Evolutionary conservation across 1,284 basidiomycete genomes (phyloP).

Genomic region (Paramarasmius palmivorus): DNA sequence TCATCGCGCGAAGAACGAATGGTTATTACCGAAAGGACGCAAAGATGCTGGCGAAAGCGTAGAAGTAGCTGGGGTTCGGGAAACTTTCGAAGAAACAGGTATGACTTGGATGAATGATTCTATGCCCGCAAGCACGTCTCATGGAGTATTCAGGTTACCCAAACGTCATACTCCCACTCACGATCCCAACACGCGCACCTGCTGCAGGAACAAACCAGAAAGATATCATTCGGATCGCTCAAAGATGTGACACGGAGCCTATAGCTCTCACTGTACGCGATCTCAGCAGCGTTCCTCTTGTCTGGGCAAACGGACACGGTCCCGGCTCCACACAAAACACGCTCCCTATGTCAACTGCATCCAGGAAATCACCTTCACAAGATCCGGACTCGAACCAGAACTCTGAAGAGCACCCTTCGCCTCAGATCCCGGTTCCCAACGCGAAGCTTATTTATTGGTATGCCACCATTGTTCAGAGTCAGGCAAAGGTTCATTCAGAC

Average conservation of each 20-base stretch:
- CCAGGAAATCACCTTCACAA: constrained; percentile 5
- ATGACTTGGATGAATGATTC: neutral
- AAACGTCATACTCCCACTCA: constrained; percentile 43
- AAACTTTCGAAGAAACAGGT: constrained; percentile 58
- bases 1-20: constrained; percentile 35
- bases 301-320: neutral
- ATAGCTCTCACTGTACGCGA: constrained; percentile 36
- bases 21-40: constrained; percentile 58
- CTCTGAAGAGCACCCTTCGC: no score
- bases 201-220: constrained; percentile 27
- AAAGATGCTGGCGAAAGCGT: constrained; percentile 57
- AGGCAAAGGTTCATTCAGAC: neutral
- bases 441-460: constrained; percentile 49
- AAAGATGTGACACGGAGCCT: constrained; percentile 26
- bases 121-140: neutral
- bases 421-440: constrained; percentile 23
- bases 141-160: constrained; percentile 36
- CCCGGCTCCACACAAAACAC: neutral
- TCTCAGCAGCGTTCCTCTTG: neutral
- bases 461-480: constrained; percentile 29
- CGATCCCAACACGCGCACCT: constrained; percentile 46
- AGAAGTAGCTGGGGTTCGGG: constrained; percentile 48
- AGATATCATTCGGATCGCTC: constrained; percentile 25
- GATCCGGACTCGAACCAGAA: constrained; percentile 6
- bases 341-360: neutral